Base-by-base conservation (phyloP, 352 stramenopile species). In the Globisporangium megalacanthum region DNA sequence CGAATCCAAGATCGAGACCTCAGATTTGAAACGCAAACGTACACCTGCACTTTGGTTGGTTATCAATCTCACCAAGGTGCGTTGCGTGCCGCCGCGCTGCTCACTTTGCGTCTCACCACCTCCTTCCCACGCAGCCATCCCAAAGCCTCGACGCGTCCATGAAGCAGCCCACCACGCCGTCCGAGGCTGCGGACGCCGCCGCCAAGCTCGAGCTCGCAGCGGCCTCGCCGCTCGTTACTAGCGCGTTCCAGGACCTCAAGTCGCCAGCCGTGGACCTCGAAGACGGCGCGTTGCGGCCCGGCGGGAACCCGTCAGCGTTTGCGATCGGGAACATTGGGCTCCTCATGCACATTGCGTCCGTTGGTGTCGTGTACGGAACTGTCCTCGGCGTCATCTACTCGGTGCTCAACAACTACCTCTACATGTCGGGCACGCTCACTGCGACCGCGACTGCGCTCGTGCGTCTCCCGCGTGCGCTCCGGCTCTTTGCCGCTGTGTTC, bases 361-460 rank as follows among this genome's bases (percentile, higher is more conserved):
- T 70, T 14, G 78, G 76, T 1, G 17, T 88, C 17, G 54, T 85
- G 45, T 87, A 84, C 58, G 70, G 68, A 44, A 61, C 67, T 17
- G 54, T 87, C 6, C 69, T 65, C 48, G 66, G 61, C 6, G 46
- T 82, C 11, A 60, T 72, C 17, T 86, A 88, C 61, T 72, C 73
- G 19, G 70, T 82, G 45, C 66, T 84, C 41, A 75, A 79, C 39
- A 72, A 72, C 44, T 86, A 84, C 51, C 62, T 88, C 5, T 73
- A 70, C 33, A 81, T 86, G 64, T 69, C 65, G 6, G 72, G 72
- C n/a, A 62, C 70, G 69, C 1, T 67, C 69, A 13, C 25, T 29
- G 25, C 25, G 25, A 29, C 25, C 25, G 58, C 56, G n/a, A 64
- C 45, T 11, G 61, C 62, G 4, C 33, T 85, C 17, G 58, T 87